These are phyloP conservation scores for Penicillium lagena DNA, from an alignment of 495 filamentous ascomycete genomes.

Conservation along the genomic window DNA sequence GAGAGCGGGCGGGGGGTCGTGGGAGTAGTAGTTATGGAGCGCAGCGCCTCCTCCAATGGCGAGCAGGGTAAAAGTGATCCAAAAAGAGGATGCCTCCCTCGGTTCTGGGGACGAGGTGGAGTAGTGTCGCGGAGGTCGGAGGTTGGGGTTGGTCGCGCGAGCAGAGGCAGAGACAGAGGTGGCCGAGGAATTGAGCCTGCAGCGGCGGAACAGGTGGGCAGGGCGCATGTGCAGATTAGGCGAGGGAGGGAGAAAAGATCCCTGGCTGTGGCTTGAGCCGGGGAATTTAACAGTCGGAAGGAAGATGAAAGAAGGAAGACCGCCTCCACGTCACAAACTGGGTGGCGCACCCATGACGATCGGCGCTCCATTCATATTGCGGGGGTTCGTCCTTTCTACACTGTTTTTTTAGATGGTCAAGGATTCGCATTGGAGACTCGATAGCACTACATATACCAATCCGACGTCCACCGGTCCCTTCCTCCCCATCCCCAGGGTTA, in stretches of 20 bases:
- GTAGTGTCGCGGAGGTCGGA: conserved; percentile 12
- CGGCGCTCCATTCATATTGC: neutral
- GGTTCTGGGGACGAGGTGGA: conserved; percentile 26
- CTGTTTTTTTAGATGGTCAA: too few species aligned
- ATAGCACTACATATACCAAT: too few species aligned
- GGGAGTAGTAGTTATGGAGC: conserved; percentile 26
- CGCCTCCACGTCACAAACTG: too few species aligned
- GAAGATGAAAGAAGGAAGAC: neutral
- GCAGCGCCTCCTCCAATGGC: conserved; percentile 29
- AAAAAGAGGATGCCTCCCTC: conserved; percentile 33
- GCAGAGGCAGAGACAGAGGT: conserved; percentile 14
- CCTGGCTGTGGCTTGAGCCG: neutral
- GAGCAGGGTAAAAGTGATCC: conserved; percentile 31
- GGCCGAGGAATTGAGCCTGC: conserved; percentile 25
- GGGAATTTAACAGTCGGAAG: neutral
- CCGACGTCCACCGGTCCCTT: too few species aligned
- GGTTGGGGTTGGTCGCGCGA: conserved; percentile 10
- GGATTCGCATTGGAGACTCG: too few species aligned
- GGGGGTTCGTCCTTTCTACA: too few species aligned
- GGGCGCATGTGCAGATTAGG: conserved; percentile 31
- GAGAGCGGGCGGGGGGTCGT: conserved; percentile 2
- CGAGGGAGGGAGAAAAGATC: conserved; percentile 1
- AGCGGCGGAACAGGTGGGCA: conserved; percentile 24
- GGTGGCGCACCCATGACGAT: conserved; percentile 1
- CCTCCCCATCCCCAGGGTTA: neutral